A percentile compares a stretch with the other conserved stretches of the same genome.
Evolutionary conservation across 306 rosid genomes (phyloP).

Genomic region (Cucurbita argyrosperma): DNA sequence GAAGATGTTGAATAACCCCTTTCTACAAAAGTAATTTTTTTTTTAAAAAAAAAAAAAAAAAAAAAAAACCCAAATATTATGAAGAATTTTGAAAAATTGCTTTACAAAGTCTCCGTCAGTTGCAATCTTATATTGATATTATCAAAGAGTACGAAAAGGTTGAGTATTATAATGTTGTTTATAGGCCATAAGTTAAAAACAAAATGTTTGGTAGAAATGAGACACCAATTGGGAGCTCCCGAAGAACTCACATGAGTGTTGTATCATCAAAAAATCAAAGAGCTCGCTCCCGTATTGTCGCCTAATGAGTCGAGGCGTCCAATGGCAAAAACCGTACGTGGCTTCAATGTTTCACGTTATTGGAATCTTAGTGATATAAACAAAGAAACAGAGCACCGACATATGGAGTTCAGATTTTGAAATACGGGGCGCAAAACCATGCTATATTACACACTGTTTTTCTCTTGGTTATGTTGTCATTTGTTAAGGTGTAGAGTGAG

Average conservation of each 20-base stretch:
- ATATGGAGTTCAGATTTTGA: neutral
- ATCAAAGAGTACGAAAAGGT: neutral
- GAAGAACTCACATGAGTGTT: neutral
- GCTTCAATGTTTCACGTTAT: neutral
- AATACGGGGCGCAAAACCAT: neutral
- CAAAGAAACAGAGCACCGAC: neutral
- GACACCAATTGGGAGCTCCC: constrained; percentile 5
- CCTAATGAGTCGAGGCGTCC: neutral
- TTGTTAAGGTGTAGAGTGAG: neutral
- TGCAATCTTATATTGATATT: neutral
- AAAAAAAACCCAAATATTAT: neutral
- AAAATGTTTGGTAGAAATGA: constrained; percentile 2
- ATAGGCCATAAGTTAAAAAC: neutral
- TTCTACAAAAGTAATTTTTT: neutral
- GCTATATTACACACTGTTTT: neutral
- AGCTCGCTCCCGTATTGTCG: neutral
- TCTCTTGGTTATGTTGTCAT: neutral
- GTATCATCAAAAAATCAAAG: neutral
- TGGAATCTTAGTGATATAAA: neutral
- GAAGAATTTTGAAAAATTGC: neutral
- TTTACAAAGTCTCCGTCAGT: neutral
- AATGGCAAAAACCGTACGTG: neutral
- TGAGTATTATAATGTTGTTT: neutral
- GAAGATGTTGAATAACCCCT: neutral
- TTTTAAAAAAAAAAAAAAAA: too few species aligned